These are phyloP conservation scores for Acacia melanoxylon DNA, from an alignment of 306 rosid species.

Conservation along the genomic window DNA sequence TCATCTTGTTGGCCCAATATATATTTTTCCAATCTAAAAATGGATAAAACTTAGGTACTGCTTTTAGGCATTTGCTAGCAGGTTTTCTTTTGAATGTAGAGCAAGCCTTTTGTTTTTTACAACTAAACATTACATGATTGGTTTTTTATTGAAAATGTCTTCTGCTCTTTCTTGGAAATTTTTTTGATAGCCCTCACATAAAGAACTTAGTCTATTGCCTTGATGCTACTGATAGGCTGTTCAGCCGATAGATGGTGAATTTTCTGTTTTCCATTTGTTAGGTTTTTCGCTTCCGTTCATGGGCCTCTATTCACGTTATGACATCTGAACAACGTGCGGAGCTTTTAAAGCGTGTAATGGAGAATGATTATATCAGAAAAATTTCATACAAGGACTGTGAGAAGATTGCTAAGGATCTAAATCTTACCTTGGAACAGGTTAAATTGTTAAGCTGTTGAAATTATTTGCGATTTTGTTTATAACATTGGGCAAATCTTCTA, in stretches of 20 bases:
- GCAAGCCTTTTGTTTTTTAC: not conserved
- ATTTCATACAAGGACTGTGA: slow-evolving; percentile 72
- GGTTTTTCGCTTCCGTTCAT: slow-evolving; percentile 74
- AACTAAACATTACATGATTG: not conserved
- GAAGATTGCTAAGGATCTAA: slow-evolving; percentile 82
- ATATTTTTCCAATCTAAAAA: not conserved
- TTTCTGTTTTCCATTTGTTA: slow-evolving; percentile 37
- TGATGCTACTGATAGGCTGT: not conserved
- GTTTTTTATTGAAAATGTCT: not conserved
- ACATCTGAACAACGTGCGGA: slow-evolving; percentile 82
- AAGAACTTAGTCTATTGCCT: not conserved
- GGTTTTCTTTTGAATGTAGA: not conserved
- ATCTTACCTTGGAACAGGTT: slow-evolving; percentile 84
- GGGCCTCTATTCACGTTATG: slow-evolving; percentile 86
- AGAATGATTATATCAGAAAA: slow-evolving; percentile 55
- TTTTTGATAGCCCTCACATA: not conserved
- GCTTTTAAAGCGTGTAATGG: slow-evolving; percentile 55
- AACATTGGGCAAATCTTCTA: slow-evolving; percentile 23
- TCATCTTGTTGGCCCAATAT: not conserved
- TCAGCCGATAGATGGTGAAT: not conserved
- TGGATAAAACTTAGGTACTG: not conserved
- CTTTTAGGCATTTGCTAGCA: not conserved
- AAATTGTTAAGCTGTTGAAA: slow-evolving; percentile 31
- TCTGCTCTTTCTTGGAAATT: too few relatives aligned
- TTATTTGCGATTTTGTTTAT: slow-evolving; percentile 30